Conservation (phyloP, 148 eudicot species). For the Spergularia bocconei region DNA sequence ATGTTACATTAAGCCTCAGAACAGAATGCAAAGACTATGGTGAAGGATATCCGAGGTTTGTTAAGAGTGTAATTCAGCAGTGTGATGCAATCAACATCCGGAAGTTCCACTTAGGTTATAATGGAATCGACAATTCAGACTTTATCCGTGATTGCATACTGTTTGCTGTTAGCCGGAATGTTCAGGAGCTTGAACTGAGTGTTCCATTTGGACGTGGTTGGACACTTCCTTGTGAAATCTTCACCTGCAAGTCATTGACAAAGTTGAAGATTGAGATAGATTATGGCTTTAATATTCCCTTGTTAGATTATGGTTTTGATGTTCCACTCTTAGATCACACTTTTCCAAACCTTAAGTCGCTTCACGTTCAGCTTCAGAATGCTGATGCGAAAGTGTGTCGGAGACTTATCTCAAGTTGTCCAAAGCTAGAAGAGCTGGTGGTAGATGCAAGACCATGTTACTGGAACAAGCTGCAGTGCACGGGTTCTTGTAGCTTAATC, state of each 20-base stretch:
- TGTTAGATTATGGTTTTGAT: not conserved
- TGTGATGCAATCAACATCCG: not conserved
- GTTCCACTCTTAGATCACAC: not conserved
- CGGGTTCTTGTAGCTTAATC: not conserved
- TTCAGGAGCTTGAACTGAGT: conserved; percentile 8
- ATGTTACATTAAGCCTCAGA: not conserved
- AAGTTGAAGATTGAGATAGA: conserved; percentile 1
- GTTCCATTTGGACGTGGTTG: not conserved
- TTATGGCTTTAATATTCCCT: not conserved
- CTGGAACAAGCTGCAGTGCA: not conserved
- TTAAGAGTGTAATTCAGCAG: not conserved
- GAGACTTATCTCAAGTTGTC: not conserved
- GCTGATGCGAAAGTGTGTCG: not conserved
- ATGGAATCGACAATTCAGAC: not conserved
- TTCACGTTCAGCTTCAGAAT: conserved; percentile 1
- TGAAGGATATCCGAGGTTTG: not conserved
- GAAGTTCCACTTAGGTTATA: not conserved
- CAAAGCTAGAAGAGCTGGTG: conserved; percentile 8
- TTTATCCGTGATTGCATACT: not conserved
- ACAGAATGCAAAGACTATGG: not conserved
- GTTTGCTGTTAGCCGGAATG: not conserved
- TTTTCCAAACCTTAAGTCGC: conserved; percentile 11
- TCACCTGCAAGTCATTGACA: conserved; percentile 4
- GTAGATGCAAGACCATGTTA: conserved; percentile 5
- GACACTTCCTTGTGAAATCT: not conserved